Evolutionary conservation across 495 filamentous ascomycete genomes (phyloP).

Genomic region (Lichenothelia convexa): DNA sequence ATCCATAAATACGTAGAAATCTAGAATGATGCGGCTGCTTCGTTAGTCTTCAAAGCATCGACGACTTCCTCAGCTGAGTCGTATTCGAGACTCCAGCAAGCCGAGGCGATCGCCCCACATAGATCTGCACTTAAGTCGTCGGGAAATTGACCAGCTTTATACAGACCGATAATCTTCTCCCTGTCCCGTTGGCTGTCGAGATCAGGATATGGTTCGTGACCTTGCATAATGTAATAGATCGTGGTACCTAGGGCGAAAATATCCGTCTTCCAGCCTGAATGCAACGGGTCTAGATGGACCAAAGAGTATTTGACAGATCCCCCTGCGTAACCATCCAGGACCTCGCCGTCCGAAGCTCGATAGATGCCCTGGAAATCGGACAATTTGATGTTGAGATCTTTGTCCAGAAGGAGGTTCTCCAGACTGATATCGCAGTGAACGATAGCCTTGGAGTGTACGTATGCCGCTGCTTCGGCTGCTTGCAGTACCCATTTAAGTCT

Average conservation of each 20-base stretch:
- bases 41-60: background rate
- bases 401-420: conserved; percentile 3
- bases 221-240: conserved; percentile 6
- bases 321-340: conserved; percentile 1
- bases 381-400: conserved; percentile 4
- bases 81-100: background rate
- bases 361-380: conserved; percentile 5
- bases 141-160: background rate
- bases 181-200: background rate
- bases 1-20: background rate
- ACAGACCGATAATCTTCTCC: background rate
- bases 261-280: conserved; percentile 1
- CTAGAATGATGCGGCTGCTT: background rate
- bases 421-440: conserved; percentile 1
- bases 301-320: conserved; percentile 2
- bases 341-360: background rate
- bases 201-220: conserved; percentile 2
- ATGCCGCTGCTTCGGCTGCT: background rate
- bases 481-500: background rate
- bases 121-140: background rate
- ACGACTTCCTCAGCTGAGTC: background rate
- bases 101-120: background rate
- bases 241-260: conserved; percentile 5
- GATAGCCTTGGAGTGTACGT: background rate
- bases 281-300: background rate